phyloP scores from a whole-genome alignment of 352 stramenopile species.

The Phytophthora rubi region DNA sequence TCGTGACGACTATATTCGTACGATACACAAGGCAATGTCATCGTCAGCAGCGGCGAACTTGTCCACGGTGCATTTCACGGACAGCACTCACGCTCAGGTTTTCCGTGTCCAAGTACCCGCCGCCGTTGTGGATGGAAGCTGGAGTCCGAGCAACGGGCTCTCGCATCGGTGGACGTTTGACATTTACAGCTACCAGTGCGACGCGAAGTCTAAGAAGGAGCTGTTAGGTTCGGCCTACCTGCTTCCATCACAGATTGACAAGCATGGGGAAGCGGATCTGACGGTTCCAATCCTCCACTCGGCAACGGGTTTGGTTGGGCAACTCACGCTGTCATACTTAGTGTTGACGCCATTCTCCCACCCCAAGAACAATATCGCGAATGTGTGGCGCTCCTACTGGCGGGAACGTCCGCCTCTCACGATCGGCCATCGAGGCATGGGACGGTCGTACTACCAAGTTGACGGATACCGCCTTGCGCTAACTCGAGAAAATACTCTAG shows the following conservation, averaged over 20 bases:
- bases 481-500: conserved; percentile 79
- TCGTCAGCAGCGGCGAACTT: conserved; percentile 7
- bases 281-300: conserved; percentile 58
- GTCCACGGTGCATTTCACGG: conserved; percentile 32
- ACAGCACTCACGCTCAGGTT: conserved; percentile 51
- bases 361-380: conserved; percentile 56
- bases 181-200: conserved; percentile 40
- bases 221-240: conserved; percentile 51
- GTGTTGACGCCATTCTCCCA: conserved; percentile 64
- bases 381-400: conserved; percentile 75
- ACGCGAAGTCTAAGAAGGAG: conserved; percentile 26
- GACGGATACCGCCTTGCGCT: conserved; percentile 58
- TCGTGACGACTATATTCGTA: conserved; percentile 51
- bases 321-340: conserved; percentile 61
- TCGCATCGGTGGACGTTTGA: conserved; percentile 49
- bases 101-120: conserved; percentile 58
- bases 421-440: conserved; percentile 79
- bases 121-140: conserved; percentile 27
- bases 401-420: conserved; percentile 59
- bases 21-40: conserved; percentile 20
- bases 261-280: conserved; percentile 59
- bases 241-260: conserved; percentile 55
- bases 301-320: conserved; percentile 40
- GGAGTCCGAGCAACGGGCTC: conserved; percentile 16
- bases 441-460: conserved; percentile 78